Evolutionary conservation across 805 yeast genomes (phyloP).

Genomic region (Cyberlindnera euphorbiiphila): DNA sequence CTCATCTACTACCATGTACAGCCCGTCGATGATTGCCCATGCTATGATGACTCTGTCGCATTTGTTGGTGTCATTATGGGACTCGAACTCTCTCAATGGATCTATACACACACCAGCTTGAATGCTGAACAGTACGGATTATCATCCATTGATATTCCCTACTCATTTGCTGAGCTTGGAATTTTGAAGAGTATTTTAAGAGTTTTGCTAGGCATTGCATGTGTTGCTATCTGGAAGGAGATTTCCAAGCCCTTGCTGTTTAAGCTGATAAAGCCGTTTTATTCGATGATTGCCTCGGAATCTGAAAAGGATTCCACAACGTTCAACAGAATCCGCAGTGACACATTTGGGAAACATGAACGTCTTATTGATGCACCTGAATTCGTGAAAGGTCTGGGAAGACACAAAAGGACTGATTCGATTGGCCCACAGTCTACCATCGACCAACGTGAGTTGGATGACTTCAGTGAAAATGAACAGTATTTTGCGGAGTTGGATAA

Average conservation of each 20-base stretch:
- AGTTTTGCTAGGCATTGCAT: conserved; percentile 53
- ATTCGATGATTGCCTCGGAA: conserved; percentile 26
- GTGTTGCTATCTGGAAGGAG: conserved; percentile 71
- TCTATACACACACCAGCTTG: conserved; percentile 23
- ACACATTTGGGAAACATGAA: conserved; percentile 25
- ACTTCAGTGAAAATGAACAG: conserved; percentile 13
- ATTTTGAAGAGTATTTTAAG: conserved; percentile 40
- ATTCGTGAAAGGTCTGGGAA: conserved; percentile 16
- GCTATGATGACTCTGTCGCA: conserved; percentile 93
- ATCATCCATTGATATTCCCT: conserved; percentile 37
- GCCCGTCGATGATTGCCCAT: conserved; percentile 93
- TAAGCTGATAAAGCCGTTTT: conserved; percentile 55
- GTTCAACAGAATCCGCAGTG: conserved; percentile 26
- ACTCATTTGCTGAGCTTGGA: conserved; percentile 40
- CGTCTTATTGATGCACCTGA: conserved; percentile 20
- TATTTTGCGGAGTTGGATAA: conserved; percentile 23
- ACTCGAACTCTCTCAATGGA: conserved; percentile 43
- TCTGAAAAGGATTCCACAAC: conserved; percentile 13
- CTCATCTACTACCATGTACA: conserved; percentile 68
- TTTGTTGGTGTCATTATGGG: conserved; percentile 87
- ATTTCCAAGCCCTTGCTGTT: conserved; percentile 65
- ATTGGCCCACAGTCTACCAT: conserved; percentile 27
- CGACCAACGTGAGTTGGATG: conserved; percentile 25
- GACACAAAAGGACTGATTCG: conserved; percentile 15
- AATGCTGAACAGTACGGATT: conserved; percentile 17